Conservation (phyloP, 2,329 filamentous ascomycete species). For the Dothiorella sarmentorum region DNA sequence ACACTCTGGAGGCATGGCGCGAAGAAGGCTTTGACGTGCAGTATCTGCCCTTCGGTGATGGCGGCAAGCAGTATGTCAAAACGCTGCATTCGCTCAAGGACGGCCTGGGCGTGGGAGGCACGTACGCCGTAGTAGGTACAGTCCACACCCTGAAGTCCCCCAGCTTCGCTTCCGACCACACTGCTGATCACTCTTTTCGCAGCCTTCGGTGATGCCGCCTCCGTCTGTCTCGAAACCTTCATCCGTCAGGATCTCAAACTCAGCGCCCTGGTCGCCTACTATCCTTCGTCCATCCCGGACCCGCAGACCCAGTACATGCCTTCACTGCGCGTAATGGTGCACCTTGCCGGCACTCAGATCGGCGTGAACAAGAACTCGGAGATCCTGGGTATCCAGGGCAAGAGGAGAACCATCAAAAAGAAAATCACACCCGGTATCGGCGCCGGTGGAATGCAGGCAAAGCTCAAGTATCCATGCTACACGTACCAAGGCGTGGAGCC, state of each 20-base stretch:
- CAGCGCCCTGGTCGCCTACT: slow-evolving; percentile 60
- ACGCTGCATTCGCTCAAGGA: slow-evolving; percentile 51
- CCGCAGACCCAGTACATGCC: slow-evolving; percentile 44
- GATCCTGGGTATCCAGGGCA: slow-evolving; percentile 52
- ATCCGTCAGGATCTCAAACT: slow-evolving; percentile 50
- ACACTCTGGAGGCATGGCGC: slow-evolving; percentile 53
- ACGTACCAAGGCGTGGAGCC: slow-evolving; percentile 55
- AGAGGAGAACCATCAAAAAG: slow-evolving; percentile 47
- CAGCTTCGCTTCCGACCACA: not conserved
- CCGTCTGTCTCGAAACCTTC: slow-evolving; percentile 56
- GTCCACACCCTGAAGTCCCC: not conserved
- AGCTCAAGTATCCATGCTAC: slow-evolving; percentile 47
- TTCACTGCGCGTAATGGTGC: slow-evolving; percentile 51
- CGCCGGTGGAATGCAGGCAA: slow-evolving; percentile 42
- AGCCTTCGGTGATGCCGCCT: slow-evolving; percentile 61
- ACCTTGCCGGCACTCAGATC: slow-evolving; percentile 53
- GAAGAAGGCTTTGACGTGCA: slow-evolving; percentile 59
- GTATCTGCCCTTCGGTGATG: slow-evolving; percentile 53
- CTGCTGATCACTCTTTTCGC: not conserved
- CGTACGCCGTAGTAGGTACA: slow-evolving; percentile 61
- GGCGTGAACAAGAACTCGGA: slow-evolving; percentile 49
- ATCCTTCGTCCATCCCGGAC: slow-evolving; percentile 57
- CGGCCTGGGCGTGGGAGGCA: slow-evolving; percentile 55
- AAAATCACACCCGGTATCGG: slow-evolving; percentile 51
- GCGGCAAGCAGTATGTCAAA: slow-evolving; percentile 46